phyloP scores from a whole-genome alignment of 169 alveolate species.

The Plasmodium malariae region DNA sequence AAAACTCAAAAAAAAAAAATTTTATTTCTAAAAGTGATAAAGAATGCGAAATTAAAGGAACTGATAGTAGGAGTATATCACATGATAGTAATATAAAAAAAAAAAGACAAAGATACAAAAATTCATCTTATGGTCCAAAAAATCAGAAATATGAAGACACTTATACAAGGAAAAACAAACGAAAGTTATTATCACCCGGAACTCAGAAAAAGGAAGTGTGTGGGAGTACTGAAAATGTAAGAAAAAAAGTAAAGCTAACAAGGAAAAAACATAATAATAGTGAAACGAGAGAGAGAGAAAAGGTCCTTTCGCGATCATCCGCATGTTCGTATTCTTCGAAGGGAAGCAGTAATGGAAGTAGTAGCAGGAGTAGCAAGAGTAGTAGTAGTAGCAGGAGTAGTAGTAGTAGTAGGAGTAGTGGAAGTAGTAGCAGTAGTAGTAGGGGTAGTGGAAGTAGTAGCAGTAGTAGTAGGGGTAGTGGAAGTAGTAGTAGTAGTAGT shows the following conservation, averaged over 20 bases:
- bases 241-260: background rate
- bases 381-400: background rate
- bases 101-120: background rate
- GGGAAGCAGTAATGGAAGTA: background rate
- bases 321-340: too few relatives aligned
- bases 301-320: background rate
- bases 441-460: background rate
- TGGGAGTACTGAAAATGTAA: background rate
- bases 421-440: slow-evolving; percentile 4
- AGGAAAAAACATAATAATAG: background rate
- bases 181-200: background rate
- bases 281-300: background rate
- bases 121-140: background rate
- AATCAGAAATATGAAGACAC: background rate
- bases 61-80: background rate
- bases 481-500: background rate
- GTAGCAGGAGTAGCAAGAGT: background rate
- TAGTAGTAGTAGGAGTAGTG: background rate
- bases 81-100: background rate
- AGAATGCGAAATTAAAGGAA: background rate
- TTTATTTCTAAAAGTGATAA: background rate
- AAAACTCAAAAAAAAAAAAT: too few relatives aligned
- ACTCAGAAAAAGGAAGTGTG: background rate
- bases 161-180: background rate
- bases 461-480: background rate